phyloP scores from a whole-genome alignment of 495 filamentous ascomycete genomes.

The Glarea lozoyensis region DNA sequence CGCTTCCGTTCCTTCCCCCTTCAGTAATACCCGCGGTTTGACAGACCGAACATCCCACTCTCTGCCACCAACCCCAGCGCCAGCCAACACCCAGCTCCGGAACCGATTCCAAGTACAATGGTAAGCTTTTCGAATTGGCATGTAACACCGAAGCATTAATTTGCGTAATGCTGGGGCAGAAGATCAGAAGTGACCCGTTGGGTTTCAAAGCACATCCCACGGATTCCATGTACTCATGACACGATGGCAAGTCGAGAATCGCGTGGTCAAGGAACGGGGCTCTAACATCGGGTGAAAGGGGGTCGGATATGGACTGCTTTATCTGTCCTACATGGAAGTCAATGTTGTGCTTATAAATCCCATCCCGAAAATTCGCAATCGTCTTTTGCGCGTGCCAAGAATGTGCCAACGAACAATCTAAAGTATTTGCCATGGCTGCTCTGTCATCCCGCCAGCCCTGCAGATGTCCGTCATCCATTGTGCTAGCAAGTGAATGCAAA shows the following conservation, averaged over 20 bases:
- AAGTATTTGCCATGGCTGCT: slow-evolving; percentile 59
- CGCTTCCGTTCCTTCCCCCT: no score
- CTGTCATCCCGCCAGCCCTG: slow-evolving; percentile 47
- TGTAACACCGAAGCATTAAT: slow-evolving; percentile 50
- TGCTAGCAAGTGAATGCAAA: no score
- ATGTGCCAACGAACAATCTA: slow-evolving; percentile 52
- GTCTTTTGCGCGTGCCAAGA: slow-evolving; percentile 50
- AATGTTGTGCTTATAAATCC: slow-evolving; percentile 56
- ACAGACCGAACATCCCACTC: slow-evolving; percentile 59
- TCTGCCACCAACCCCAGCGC: slow-evolving; percentile 44
- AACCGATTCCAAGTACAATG: slow-evolving; percentile 50
- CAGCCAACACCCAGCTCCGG: slow-evolving; percentile 52
- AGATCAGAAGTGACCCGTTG: slow-evolving; percentile 57
- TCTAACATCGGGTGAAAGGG: slow-evolving; percentile 29
- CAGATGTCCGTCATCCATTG: no score
- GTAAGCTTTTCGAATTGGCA: slow-evolving; percentile 40
- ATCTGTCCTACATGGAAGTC: slow-evolving; percentile 65
- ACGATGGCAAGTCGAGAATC: slow-evolving; percentile 61
- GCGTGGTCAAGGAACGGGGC: slow-evolving; percentile 57
- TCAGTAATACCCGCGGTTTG: slow-evolving; percentile 25
- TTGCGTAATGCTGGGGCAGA: slow-evolving; percentile 70
- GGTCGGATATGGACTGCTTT: slow-evolving; percentile 48
- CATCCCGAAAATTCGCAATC: slow-evolving; percentile 56
- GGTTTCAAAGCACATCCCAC: slow-evolving; percentile 46
- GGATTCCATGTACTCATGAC: slow-evolving; percentile 47